Evolutionary conservation across 768 basidiomycete species (phyloP).

Genomic region (Naganishia kalamii): DNA sequence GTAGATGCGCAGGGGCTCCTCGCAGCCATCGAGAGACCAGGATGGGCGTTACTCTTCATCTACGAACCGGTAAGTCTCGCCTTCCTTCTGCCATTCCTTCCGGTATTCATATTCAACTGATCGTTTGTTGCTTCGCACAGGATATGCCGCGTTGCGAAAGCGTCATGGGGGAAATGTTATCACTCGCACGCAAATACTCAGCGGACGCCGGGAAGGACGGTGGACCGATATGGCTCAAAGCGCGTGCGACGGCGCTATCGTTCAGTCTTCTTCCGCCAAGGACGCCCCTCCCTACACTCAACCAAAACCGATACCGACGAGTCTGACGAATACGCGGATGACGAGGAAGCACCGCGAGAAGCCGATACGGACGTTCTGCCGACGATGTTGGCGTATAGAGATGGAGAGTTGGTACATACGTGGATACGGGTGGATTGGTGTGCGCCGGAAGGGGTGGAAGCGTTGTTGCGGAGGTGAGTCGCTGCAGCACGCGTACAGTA

Average conservation of each 20-base stretch:
- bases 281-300: too few relatives aligned
- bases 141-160: constrained; percentile 36
- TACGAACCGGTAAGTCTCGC: constrained; percentile 39
- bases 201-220: background rate
- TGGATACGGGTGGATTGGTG: constrained; percentile 43
- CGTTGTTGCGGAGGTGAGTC: constrained; percentile 34
- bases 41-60: constrained; percentile 41
- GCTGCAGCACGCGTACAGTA: too few relatives aligned
- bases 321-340: constrained; percentile 26
- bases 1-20: constrained; percentile 37
- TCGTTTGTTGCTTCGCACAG: too few relatives aligned
- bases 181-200: constrained; percentile 26
- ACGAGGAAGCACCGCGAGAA: background rate
- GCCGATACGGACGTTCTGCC: constrained; percentile 43
- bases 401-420: constrained; percentile 40
- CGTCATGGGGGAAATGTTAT: constrained; percentile 29
- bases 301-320: too few relatives aligned
- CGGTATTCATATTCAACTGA: background rate
- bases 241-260: constrained; percentile 34
- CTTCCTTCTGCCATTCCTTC: background rate
- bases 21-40: constrained; percentile 36
- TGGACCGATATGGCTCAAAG: constrained; percentile 28
- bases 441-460: constrained; percentile 33
- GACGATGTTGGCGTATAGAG: constrained; percentile 40
- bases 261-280: constrained; percentile 38